A percentile compares a stretch with the other conserved stretches of the same genome.
phyloP scores from a whole-genome alignment of 257 asterid genomes.

The Solanum corneliomulleri region DNA sequence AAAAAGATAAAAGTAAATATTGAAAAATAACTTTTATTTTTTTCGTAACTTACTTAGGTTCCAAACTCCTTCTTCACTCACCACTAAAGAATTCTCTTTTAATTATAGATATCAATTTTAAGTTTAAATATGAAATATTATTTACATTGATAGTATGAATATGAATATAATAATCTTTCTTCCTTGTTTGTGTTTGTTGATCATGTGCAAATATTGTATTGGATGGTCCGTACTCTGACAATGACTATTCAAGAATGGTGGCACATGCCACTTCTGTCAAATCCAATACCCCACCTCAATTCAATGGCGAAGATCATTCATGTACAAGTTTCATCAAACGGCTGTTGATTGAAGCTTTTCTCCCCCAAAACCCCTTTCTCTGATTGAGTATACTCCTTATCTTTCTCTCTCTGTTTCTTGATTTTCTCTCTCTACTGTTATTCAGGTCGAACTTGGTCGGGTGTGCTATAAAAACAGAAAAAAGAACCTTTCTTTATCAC shows the following conservation, averaged over 20 bases:
- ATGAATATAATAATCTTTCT: not conserved
- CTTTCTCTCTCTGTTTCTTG: not conserved
- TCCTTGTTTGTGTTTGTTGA: not conserved
- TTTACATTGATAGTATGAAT: too few relatives aligned
- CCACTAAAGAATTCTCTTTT: not conserved
- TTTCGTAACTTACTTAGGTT: too few relatives aligned
- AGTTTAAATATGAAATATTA: too few relatives aligned
- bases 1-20: too few relatives aligned
- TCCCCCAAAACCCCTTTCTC: conserved; percentile 1
- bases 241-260: conserved; percentile 92
- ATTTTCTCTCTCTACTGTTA: conserved; percentile 38
- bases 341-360: conserved; percentile 13
- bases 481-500: not conserved
- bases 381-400: conserved; percentile 4
- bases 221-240: conserved; percentile 81
- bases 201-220: conserved; percentile 4
- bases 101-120: too few relatives aligned
- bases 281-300: conserved; percentile 24
- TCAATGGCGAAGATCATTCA: conserved; percentile 37
- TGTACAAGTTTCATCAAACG: conserved; percentile 42
- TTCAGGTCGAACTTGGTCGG: conserved; percentile 87
- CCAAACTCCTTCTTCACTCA: not conserved
- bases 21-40: too few relatives aligned
- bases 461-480: conserved; percentile 20
- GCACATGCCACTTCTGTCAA: conserved; percentile 92